Conservation (phyloP, 805 yeast genomes). For the Metschnikowia matae region DNA sequence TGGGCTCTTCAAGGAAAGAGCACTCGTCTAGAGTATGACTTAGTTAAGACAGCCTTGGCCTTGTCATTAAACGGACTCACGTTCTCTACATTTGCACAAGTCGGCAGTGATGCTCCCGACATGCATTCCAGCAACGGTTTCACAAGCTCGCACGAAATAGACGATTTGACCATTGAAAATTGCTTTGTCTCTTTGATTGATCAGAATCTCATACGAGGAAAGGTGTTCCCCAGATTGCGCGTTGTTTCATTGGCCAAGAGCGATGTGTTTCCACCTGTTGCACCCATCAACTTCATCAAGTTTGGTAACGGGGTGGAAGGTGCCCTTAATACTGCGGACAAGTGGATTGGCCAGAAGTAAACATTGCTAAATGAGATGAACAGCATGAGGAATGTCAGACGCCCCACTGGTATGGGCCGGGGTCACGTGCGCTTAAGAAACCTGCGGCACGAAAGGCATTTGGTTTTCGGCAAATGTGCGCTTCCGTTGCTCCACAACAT, state of each 20-base stretch:
- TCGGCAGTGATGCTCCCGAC: not conserved
- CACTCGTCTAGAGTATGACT: conserved; percentile 28
- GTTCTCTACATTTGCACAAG: conserved; percentile 8
- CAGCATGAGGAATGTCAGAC: not conserved
- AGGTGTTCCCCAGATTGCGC: conserved; percentile 39
- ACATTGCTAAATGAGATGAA: not conserved
- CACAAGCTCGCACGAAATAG: conserved; percentile 11
- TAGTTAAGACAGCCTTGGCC: conserved; percentile 20
- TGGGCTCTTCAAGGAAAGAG: conserved; percentile 27
- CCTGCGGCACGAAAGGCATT: not conserved
- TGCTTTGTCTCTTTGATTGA: conserved; percentile 49
- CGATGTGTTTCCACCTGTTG: conserved; percentile 38
- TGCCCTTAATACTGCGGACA: conserved; percentile 10
- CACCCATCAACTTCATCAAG: conserved; percentile 18
- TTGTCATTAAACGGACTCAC: conserved; percentile 13
- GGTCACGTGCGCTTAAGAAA: not conserved
- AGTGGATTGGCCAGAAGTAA: conserved; percentile 15
- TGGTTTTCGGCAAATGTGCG: not conserved
- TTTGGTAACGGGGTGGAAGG: conserved; percentile 17
- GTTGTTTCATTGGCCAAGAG: conserved; percentile 40
- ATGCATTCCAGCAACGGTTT: not conserved
- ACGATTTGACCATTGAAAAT: conserved; percentile 46
- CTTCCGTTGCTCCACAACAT: not conserved
- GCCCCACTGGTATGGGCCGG: not conserved
- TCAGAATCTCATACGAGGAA: conserved; percentile 51